phyloP scores from a whole-genome alignment of 306 rosid species.

The Dryas octopetala region DNA sequence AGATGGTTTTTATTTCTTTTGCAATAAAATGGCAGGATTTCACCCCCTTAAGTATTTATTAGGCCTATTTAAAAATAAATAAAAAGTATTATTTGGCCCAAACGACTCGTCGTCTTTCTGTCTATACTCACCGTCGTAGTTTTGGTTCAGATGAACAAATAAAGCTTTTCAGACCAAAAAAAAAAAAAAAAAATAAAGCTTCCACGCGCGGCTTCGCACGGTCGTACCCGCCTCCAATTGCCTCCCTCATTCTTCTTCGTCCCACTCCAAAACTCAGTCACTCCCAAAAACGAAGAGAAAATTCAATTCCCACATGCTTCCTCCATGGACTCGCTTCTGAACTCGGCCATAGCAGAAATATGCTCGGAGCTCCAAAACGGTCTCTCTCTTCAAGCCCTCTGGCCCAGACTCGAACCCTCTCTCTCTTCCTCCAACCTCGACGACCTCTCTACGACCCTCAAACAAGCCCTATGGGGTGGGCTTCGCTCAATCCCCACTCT shows the following conservation, averaged over 20 bases:
- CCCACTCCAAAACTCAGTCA: not conserved
- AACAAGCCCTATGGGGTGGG: constrained; percentile 54
- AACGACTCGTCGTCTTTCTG: too few species aligned
- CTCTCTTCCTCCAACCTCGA: constrained; percentile 41
- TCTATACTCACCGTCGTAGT: too few species aligned
- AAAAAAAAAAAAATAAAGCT: too few species aligned
- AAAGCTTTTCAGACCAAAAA: too few species aligned
- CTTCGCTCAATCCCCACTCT: constrained; percentile 67
- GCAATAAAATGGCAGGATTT: too few species aligned
- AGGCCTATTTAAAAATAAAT: too few species aligned
- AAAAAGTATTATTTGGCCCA: too few species aligned
- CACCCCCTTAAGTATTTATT: too few species aligned
- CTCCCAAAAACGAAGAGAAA: too few species aligned
- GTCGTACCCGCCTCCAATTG: not conserved
- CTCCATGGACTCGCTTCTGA: constrained; percentile 43
- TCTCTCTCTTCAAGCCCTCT: constrained; percentile 38
- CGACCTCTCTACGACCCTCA: constrained; percentile 46
- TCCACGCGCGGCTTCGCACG: too few species aligned
- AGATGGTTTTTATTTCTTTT: too few species aligned
- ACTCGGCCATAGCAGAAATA: constrained; percentile 49
- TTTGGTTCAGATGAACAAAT: too few species aligned
- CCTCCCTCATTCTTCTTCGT: not conserved
- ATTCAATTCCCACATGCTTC: not conserved
- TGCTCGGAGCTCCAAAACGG: constrained; percentile 43
- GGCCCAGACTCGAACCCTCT: constrained; percentile 38